These are phyloP conservation scores for Cordyceps fumosorosea DNA, from an alignment of 2,329 filamentous ascomycete species.

Conservation along the genomic window DNA sequence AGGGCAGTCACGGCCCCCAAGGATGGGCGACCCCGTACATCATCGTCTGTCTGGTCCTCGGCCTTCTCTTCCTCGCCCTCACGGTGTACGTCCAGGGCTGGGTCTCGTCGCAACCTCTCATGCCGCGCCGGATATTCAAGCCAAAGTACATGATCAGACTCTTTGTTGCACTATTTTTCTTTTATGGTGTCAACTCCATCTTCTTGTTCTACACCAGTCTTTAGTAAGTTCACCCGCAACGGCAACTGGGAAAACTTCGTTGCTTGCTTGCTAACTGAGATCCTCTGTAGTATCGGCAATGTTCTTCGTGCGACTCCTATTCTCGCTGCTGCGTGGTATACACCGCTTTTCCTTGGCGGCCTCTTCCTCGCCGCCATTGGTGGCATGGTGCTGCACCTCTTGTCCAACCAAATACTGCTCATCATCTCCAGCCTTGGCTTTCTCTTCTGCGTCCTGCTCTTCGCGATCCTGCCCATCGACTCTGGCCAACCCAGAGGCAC, in stretches of 20 bases:
- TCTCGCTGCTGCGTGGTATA: conserved; percentile 10
- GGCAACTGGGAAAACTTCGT: not conserved
- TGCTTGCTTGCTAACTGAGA: not conserved
- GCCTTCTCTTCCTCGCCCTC: conserved; percentile 41
- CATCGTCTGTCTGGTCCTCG: conserved; percentile 51
- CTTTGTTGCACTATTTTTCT: conserved; percentile 44
- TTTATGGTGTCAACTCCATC: conserved; percentile 53
- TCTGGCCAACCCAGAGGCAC: conserved; percentile 3
- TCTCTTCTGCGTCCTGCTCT: conserved; percentile 29
- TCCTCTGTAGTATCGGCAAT: conserved; percentile 3
- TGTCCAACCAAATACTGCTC: conserved; percentile 9
- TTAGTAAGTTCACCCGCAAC: conserved; percentile 37
- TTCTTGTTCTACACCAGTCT: conserved; percentile 54
- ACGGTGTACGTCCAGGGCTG: conserved; percentile 59
- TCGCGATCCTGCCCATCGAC: conserved; percentile 7
- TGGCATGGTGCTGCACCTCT: conserved; percentile 10
- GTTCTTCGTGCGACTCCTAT: conserved; percentile 1
- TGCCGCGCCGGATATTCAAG: conserved; percentile 57
- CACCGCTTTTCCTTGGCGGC: conserved; percentile 9
- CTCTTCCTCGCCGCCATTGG: conserved; percentile 6
- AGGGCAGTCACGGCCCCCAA: conserved; percentile 53
- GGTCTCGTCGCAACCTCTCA: conserved; percentile 52
- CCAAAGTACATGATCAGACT: conserved; percentile 52
- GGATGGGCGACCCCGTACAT: conserved; percentile 63
- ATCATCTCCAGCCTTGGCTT: conserved; percentile 21